Base-by-base conservation (phyloP, 2,329 filamentous ascomycete species). In the Phyllosticta paracitricarpa region DNA sequence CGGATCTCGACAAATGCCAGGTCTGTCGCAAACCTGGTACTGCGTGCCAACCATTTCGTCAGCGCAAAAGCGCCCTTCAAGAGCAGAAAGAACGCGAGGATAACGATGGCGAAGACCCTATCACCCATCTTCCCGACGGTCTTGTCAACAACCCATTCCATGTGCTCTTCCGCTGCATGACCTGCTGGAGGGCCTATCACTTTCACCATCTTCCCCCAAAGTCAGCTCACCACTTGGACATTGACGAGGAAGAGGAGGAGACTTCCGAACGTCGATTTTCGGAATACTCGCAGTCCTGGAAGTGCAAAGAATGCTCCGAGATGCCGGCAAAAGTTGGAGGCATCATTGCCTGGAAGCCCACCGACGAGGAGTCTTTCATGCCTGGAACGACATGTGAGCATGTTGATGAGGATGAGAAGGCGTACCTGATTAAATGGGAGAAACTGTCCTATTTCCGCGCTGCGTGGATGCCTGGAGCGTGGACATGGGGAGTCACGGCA, bases 351-450 rank as follows among this genome's bases (percentile, higher is more conserved):
- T 99, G 94, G 94, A 85, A 93, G 63, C 91, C 91, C 0, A 72
- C 78, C 0, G 77, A 88, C 66, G 76, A 82, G 25, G 78, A 84
- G 12, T 75, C 74, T 1, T 86, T 87, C 66, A 72, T 75, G 14
- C 70, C 78, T 3, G 83, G 81, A 1, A 77, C 80, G 58, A 76
- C 77, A 1, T 79, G 80, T 56, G 76, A 84, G 28, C 76, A 82
- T 59, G 76, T 89, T n/a, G 73, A 76, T 10, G 88, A 94, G 68
- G 88, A 91, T 60, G 80, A 89, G n/a, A 92, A 92, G 65, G 91
- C 97, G 66, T 99, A 97, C 69, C 82, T 99, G 2, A 77, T 99
- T 67, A 96, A 94, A 71, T 97, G 92, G 90, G 85, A 88, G 54
- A 79, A 80, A 0, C 81, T 84, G 61, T 96, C 93, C 0, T 95